Evolutionary conservation across 2,329 filamentous ascomycete species (phyloP).

Genomic region (Laburnicola sp.): DNA sequence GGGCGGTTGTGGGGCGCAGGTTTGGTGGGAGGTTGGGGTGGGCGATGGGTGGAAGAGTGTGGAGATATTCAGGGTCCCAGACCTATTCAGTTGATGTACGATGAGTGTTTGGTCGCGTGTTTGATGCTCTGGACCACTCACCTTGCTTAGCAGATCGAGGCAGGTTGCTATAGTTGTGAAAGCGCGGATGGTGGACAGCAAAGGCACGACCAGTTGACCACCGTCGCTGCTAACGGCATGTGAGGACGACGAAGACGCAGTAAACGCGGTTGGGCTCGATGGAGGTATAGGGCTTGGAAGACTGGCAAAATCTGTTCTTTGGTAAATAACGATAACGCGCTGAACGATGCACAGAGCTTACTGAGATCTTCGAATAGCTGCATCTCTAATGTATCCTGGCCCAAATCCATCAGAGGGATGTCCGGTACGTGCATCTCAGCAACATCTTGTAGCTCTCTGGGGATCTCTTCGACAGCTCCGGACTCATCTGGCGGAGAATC

Average conservation of each 20-base stretch:
- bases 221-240: slow-evolving; percentile 19
- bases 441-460: slow-evolving; percentile 2
- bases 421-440: too few relatives aligned
- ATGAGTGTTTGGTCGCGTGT: not conserved
- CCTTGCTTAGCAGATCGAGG: slow-evolving; percentile 14
- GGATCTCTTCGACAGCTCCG: slow-evolving; percentile 14
- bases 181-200: slow-evolving; percentile 43
- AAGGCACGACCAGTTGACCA: slow-evolving; percentile 36
- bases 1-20: slow-evolving; percentile 57
- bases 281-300: slow-evolving; percentile 7
- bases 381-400: slow-evolving; percentile 19
- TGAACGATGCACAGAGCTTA: not conserved
- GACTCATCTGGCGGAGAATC: not conserved
- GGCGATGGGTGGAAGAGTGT: slow-evolving; percentile 18
- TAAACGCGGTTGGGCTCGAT: not conserved
- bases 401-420: slow-evolving; percentile 15
- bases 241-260: slow-evolving; percentile 2
- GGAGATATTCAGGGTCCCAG: slow-evolving; percentile 19
- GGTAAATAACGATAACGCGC: not conserved
- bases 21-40: slow-evolving; percentile 27
- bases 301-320: slow-evolving; percentile 2
- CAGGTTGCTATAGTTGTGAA: slow-evolving; percentile 16
- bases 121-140: not conserved
- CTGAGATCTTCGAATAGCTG: slow-evolving; percentile 8
- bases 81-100: slow-evolving; percentile 1